These are phyloP conservation scores for Cutaneotrichosporon spelunceum DNA, from an alignment of 1,284 basidiomycete species.

Conservation along the genomic window DNA sequence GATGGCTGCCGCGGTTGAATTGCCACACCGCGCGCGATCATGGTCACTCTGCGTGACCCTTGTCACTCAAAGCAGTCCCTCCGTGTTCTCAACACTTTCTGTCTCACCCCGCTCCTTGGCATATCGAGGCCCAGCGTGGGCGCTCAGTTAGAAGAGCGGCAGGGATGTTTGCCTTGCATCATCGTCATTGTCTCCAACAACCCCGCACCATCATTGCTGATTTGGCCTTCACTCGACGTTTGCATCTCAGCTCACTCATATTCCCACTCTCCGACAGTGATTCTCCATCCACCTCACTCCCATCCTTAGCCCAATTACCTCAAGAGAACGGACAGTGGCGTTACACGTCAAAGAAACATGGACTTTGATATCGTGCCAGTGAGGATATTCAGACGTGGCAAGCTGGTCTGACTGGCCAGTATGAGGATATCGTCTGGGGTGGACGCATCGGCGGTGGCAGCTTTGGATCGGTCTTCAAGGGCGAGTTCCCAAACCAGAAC, in stretches of 20 bases:
- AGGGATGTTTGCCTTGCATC: neutral
- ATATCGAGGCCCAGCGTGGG: neutral
- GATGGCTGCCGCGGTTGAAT: neutral
- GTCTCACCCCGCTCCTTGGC: neutral
- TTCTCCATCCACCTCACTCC: neutral
- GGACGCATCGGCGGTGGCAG: conserved; percentile 83
- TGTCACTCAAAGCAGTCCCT: neutral
- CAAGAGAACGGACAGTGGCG: neutral
- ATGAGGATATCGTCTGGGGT: conserved; percentile 77
- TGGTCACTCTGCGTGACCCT: conserved; percentile 2
- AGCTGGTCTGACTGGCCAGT: conserved; percentile 54
- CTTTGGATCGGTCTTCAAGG: conserved; percentile 89
- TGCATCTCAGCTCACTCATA: neutral
- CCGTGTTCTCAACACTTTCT: neutral
- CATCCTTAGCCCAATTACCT: neutral
- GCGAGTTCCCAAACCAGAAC: conserved; percentile 48
- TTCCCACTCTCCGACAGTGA: neutral
- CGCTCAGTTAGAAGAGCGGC: neutral
- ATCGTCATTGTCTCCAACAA: neutral
- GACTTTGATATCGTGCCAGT: conserved; percentile 82
- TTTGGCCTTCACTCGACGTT: neutral
- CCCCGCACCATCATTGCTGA: neutral
- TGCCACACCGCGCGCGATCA: neutral
- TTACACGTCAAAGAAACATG: neutral
- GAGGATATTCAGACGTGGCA: conserved; percentile 33